Base-by-base conservation (phyloP, 495 filamentous ascomycete species). In the Xanthoparmelia taractica region DNA sequence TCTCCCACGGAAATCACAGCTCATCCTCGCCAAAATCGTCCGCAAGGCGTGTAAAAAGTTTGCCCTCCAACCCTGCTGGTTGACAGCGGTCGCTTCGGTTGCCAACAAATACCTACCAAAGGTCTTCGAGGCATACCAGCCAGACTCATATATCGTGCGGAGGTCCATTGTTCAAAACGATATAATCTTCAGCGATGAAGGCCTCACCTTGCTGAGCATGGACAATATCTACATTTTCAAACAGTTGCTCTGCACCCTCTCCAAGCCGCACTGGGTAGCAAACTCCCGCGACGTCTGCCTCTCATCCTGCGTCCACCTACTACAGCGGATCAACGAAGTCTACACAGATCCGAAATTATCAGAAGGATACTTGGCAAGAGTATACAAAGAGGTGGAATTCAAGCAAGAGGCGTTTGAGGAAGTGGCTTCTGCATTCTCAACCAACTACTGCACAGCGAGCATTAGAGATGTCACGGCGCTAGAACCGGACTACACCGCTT, bases 171-270 rank as follows among this genome's bases (percentile, higher is more conserved):
- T 78, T 50, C 87, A 90, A 68, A 86, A 89, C 67, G 84, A 88
- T 57, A 75, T 86, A 37, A 74, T 90, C 60, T 90, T 87, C 76
- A 80, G 83, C 34, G 82, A 85, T n/a, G 85, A 87, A 55, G 85
- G 84, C 41, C 74, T 91, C 37, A 87, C 82, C 1, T 72, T 90
- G 37, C 73, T 90, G 1, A 84, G 82, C 20, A 80, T 90, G 50
- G 87, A 91, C 71, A 81, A 85, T 61, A 76, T 90, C 67, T 90
- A 89, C 73, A 88, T 82, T 50, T 86, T 91, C 76, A 88, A 89
- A 68, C 79, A 81, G 38, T 78, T 83, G 7, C 77, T 89, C 4
- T 81, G 82, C 60, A 77, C 81, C 23, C 82, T 87, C 60, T 77
- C 81, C 12, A 74, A 68, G 52, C 72, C 67, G 43, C 65, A 70